phyloP scores from a whole-genome alignment of 495 filamentous ascomycete genomes.

The Letharia columbiana region DNA sequence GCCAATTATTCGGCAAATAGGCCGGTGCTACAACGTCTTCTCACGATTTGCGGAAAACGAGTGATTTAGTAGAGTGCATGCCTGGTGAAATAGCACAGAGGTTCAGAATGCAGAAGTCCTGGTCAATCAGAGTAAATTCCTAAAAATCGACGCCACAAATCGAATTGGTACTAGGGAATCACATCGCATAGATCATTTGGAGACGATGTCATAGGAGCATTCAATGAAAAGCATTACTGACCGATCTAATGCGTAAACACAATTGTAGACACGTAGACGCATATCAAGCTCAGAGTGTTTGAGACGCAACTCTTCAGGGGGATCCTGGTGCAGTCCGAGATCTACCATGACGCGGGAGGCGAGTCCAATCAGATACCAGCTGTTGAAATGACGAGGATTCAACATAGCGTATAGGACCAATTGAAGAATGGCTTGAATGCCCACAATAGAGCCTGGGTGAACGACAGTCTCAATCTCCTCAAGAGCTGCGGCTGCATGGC shows the following conservation, averaged over 20 bases:
- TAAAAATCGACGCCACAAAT: not conserved
- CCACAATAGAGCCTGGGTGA: conserved; percentile 67
- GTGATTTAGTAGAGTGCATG: not conserved
- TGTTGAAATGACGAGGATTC: conserved; percentile 80
- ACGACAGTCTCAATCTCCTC: conserved; percentile 70
- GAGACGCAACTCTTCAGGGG: conserved; percentile 52
- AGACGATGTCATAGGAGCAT: not conserved
- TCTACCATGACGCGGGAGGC: conserved; percentile 78
- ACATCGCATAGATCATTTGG: not conserved
- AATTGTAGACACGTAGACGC: conserved; percentile 73
- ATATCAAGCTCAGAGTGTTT: conserved; percentile 60
- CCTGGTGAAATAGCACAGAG: conserved; percentile 8
- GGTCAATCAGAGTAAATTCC: not conserved
- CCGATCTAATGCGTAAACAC: conserved; percentile 81
- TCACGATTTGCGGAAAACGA: not conserved
- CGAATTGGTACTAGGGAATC: not conserved
- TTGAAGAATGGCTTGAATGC: conserved; percentile 76
- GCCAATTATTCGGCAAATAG: not conserved
- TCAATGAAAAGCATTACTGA: conserved; percentile 31
- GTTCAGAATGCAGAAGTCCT: not conserved
- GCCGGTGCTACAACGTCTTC: not conserved
- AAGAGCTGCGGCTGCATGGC: conserved; percentile 61
- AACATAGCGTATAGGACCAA: conserved; percentile 82
- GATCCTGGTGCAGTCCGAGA: conserved; percentile 82
- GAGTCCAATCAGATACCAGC: conserved; percentile 83